Percentiles rank a stretch among this genome's conserved stretches.
Conservation (phyloP, 352 stramenopile species). For the Poterioochromonas sp. region DNA sequence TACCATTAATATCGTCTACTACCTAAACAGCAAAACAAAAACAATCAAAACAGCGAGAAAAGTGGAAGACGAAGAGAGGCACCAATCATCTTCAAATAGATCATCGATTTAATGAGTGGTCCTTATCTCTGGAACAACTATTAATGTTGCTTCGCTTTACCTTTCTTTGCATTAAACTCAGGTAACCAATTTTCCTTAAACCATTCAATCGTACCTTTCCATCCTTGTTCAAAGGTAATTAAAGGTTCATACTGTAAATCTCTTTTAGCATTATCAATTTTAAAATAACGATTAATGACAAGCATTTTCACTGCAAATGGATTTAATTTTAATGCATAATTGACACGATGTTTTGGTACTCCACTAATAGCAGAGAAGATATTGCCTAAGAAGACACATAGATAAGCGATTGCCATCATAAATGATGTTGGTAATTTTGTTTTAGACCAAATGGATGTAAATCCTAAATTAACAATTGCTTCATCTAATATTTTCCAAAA, state of each 20-base stretch:
- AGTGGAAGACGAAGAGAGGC: too few relatives aligned
- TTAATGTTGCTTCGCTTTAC: too few relatives aligned
- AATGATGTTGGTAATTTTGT: slow-evolving; percentile 58
- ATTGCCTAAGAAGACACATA: slow-evolving; percentile 50
- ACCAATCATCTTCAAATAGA: too few relatives aligned
- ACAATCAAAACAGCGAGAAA: too few relatives aligned
- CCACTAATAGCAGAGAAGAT: slow-evolving; percentile 11
- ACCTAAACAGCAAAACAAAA: too few relatives aligned
- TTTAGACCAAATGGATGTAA: slow-evolving; percentile 59
- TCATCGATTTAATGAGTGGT: too few relatives aligned
- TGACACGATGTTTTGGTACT: slow-evolving; percentile 35
- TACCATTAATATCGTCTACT: too few relatives aligned
- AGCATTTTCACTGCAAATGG: slow-evolving; percentile 72
- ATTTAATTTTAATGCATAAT: slow-evolving; percentile 56
- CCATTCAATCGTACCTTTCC: slow-evolving; percentile 65
- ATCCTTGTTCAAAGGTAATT: slow-evolving; percentile 63
- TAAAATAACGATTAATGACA: slow-evolving; percentile 74
- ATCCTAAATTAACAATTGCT: slow-evolving; percentile 63
- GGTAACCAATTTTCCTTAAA: slow-evolving; percentile 72
- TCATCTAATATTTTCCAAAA: slow-evolving; percentile 72
- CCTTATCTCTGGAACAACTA: too few relatives aligned
- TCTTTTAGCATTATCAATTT: slow-evolving; percentile 59
- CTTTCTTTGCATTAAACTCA: slow-evolving; percentile 20
- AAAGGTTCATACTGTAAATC: slow-evolving; percentile 73
- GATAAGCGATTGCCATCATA: slow-evolving; percentile 57